Conservation (phyloP, 164 flowering plant genomes). For the Tetracentron sinense region DNA sequence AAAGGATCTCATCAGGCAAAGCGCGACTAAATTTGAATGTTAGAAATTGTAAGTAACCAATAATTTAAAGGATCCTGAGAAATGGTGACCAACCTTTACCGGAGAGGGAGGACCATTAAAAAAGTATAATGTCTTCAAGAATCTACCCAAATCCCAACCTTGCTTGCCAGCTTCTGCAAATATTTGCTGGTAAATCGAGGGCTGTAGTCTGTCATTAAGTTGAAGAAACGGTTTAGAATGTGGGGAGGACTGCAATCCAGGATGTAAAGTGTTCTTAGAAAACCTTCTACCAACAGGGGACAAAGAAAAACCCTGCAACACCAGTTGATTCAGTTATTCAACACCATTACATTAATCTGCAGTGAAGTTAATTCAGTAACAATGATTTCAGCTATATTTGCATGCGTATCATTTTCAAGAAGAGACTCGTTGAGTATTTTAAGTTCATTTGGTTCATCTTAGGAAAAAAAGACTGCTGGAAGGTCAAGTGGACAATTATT, state of each 20-base stretch:
- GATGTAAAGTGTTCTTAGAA: constrained; percentile 26
- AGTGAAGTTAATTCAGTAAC: not conserved
- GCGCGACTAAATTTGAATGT: not conserved
- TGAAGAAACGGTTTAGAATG: constrained; percentile 58
- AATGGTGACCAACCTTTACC: constrained; percentile 53
- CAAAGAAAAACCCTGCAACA: constrained; percentile 43
- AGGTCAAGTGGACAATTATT: no score
- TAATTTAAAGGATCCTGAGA: constrained; percentile 3
- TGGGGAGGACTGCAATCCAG: constrained; percentile 25
- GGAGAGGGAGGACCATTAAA: constrained; percentile 94
- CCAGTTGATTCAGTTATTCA: constrained; percentile 8
- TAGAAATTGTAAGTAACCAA: not conserved
- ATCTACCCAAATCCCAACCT: constrained; percentile 91
- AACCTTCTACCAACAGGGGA: constrained; percentile 29
- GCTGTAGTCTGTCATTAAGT: constrained; percentile 32
- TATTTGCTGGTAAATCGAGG: constrained; percentile 24
- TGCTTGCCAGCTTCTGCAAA: constrained; percentile 50
- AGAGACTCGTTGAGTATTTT: not conserved
- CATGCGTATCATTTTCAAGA: not conserved
- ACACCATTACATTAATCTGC: not conserved
- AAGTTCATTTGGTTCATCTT: no score
- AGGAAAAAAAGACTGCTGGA: no score
- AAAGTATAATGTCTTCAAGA: constrained; percentile 72
- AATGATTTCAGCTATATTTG: not conserved
- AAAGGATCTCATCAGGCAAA: constrained; percentile 24